These are phyloP conservation scores for Cinnamomum micranthum DNA, from an alignment of 164 flowering plant genomes.

Conservation along the genomic window DNA sequence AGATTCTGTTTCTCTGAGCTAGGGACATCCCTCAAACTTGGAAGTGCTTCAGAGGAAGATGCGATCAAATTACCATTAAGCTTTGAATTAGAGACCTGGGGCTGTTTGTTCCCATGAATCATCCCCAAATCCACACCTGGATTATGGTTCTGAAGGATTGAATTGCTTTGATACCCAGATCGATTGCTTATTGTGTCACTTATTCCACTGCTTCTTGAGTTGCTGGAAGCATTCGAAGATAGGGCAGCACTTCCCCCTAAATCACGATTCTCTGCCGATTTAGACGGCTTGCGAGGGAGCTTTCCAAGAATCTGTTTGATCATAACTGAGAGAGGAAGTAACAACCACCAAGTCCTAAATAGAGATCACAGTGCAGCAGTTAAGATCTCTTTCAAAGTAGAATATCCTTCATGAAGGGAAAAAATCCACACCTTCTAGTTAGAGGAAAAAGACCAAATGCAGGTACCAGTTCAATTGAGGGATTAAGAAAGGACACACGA, in stretches of 20 bases:
- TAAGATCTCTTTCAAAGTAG: neutral
- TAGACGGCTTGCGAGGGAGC: conserved; percentile 58
- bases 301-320: conserved; percentile 55
- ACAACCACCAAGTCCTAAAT: neutral
- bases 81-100: conserved; percentile 20
- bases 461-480: neutral
- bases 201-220: conserved; percentile 30
- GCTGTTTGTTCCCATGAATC: conserved; percentile 19
- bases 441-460: neutral
- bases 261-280: conserved; percentile 35
- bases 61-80: conserved; percentile 27
- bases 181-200: conserved; percentile 25
- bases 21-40: conserved; percentile 69
- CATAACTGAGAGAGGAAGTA: conserved; percentile 26
- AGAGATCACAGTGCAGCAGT: neutral
- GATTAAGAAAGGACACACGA: conserved; percentile 2
- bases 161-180: conserved; percentile 19
- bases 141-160: conserved; percentile 18
- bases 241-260: conserved; percentile 16
- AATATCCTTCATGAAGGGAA: neutral
- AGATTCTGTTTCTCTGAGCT: conserved; percentile 61
- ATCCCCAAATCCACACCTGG: conserved; percentile 20
- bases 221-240: conserved; percentile 21
- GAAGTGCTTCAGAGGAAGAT: conserved; percentile 55
- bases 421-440: neutral